A percentile compares a stretch with the other conserved stretches of the same genome.
Conservation (phyloP, 2,329 filamentous ascomycete genomes). For the Fusarium sp. region DNA sequence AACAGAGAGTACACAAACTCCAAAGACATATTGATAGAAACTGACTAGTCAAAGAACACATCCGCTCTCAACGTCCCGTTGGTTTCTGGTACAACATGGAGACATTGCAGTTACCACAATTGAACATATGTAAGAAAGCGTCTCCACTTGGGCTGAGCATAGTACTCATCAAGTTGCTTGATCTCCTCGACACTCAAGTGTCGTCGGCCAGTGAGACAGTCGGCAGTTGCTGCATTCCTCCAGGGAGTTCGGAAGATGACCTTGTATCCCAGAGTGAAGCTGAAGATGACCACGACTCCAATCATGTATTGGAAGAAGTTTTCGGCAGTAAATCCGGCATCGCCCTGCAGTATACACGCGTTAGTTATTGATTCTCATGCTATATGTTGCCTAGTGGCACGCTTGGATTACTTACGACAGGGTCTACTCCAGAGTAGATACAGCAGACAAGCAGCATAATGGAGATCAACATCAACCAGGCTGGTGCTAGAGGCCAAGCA, state of each 20-base stretch:
- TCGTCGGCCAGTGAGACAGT: conserved; percentile 30
- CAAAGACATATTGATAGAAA: neutral
- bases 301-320: conserved; percentile 37
- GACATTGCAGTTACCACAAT: conserved; percentile 19
- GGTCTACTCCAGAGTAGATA: conserved; percentile 10
- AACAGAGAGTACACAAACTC: neutral
- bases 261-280: conserved; percentile 37
- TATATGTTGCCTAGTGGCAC: neutral
- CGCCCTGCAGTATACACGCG: neutral
- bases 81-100: neutral
- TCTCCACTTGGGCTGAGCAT: conserved; percentile 30
- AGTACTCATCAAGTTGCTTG: conserved; percentile 33
- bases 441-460: conserved; percentile 23
- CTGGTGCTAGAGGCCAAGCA: conserved; percentile 18
- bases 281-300: conserved; percentile 33
- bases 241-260: conserved; percentile 31
- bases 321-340: conserved; percentile 21
- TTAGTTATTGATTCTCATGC: neutral
- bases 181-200: conserved; percentile 28
- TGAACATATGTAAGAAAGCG: conserved; percentile 37
- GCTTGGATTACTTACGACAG: conserved; percentile 9
- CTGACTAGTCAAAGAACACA: neutral
- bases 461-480: conserved; percentile 23
- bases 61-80: neutral
- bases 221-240: conserved; percentile 34